phyloP scores from a whole-genome alignment of 148 eudicot species.

The Salicornia ramosissima region DNA sequence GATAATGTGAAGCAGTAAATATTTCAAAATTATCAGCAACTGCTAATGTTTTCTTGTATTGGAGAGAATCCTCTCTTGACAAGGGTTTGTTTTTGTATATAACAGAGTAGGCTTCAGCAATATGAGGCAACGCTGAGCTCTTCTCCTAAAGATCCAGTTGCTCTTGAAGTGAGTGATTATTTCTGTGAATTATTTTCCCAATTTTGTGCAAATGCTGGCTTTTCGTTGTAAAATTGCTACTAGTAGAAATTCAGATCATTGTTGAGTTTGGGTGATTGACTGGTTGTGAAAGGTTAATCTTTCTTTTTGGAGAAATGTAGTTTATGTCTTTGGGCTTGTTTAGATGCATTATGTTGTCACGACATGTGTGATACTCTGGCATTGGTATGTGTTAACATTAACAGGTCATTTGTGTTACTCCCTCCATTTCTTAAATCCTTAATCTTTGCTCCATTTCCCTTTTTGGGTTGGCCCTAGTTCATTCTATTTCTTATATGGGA shows the following conservation, averaged over 20 bases:
- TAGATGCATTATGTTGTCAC: not conserved
- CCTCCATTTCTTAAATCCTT: too few relatives aligned
- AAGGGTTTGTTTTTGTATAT: slow-evolving; percentile 24
- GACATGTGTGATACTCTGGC: not conserved
- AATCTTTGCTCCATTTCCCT: too few relatives aligned
- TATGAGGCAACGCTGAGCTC: slow-evolving; percentile 54
- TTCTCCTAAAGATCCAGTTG: slow-evolving; percentile 66
- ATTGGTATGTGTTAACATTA: not conserved
- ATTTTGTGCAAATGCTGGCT: not conserved
- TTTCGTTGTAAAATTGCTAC: not conserved
- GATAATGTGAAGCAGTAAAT: not conserved
- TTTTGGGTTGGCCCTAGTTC: too few relatives aligned
- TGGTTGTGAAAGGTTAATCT: not conserved
- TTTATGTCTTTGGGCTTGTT: not conserved
- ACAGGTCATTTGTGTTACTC: not conserved
- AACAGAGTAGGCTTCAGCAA: slow-evolving; percentile 72
- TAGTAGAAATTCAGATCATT: not conserved
- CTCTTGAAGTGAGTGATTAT: slow-evolving; percentile 71
- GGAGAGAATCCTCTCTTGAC: slow-evolving; percentile 16
- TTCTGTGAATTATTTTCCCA: not conserved
- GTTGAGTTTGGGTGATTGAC: not conserved
- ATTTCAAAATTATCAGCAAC: not conserved
- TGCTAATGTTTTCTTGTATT: not conserved
- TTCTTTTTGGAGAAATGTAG: too few relatives aligned
- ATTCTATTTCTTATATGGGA: too few relatives aligned